Conservation (phyloP, 1,284 basidiomycete genomes). For the Fomitopsis palustris region DNA sequence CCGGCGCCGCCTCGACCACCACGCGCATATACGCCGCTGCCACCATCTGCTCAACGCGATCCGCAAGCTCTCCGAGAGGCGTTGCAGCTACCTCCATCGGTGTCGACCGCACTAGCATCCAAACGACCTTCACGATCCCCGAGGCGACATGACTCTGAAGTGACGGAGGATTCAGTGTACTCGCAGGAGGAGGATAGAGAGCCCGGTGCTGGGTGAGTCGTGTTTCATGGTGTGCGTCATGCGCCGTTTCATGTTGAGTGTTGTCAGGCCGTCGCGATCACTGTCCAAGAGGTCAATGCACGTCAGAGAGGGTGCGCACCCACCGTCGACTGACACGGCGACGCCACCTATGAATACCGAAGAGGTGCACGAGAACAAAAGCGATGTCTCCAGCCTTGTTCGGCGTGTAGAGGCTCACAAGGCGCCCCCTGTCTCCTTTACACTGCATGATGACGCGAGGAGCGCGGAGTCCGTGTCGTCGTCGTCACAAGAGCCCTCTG, state of each 20-base stretch:
- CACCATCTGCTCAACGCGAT: conserved; percentile 34
- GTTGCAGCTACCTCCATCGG: conserved; percentile 52
- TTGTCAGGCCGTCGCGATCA: conserved; percentile 7
- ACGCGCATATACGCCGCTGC: conserved; percentile 51
- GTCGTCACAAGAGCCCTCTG: background rate
- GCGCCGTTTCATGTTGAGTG: background rate
- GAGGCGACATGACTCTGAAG: background rate
- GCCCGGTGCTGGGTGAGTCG: conserved; percentile 1
- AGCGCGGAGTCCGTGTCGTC: conserved; percentile 1
- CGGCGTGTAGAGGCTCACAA: background rate
- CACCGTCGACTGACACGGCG: conserved; percentile 42
- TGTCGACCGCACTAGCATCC: conserved; percentile 42
- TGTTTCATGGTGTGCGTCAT: background rate
- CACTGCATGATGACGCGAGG: background rate
- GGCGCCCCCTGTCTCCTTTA: background rate
- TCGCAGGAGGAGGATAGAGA: conserved; percentile 4
- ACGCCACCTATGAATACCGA: conserved; percentile 11
- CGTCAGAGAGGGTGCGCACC: conserved; percentile 65
- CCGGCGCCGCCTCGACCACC: conserved; percentile 66
- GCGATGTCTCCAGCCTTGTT: background rate
- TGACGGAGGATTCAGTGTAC: background rate
- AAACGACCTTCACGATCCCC: conserved; percentile 15
- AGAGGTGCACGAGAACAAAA: background rate
- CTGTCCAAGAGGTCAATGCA: conserved; percentile 37
- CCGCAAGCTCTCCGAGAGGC: conserved; percentile 53